Conservation (phyloP, 306 rosid genomes). For the Dryas alaskensis region DNA sequence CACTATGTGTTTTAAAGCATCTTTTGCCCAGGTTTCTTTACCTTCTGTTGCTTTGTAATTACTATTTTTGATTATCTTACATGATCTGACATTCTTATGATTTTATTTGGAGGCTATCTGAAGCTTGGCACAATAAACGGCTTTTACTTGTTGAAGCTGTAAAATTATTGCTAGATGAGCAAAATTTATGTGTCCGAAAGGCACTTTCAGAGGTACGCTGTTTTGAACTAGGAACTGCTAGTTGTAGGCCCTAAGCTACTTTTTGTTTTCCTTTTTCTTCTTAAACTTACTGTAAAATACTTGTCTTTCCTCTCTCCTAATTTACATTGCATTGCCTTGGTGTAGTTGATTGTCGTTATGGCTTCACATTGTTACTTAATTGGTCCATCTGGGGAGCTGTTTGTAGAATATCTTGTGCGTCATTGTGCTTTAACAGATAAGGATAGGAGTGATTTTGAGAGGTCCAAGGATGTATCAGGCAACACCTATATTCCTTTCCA, state of each 20-base stretch:
- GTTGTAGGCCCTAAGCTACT: neutral
- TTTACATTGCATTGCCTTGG: slow-evolving; percentile 22
- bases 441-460: slow-evolving; percentile 43
- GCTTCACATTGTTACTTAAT: slow-evolving; percentile 95
- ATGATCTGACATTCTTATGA: slow-evolving; percentile 27
- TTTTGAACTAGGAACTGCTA: slow-evolving; percentile 14
- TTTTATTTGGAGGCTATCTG: slow-evolving; percentile 64
- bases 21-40: slow-evolving; percentile 80
- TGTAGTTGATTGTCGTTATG: slow-evolving; percentile 92
- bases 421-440: slow-evolving; percentile 73
- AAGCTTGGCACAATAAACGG: slow-evolving; percentile 86
- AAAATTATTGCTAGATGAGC: slow-evolving; percentile 77
- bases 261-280: slow-evolving; percentile 6
- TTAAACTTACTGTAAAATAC: slow-evolving; percentile 4
- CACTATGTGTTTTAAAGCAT: slow-evolving; percentile 83
- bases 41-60: slow-evolving; percentile 16
- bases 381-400: slow-evolving; percentile 90
- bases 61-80: slow-evolving; percentile 26
- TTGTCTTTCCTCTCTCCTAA: slow-evolving; percentile 10
- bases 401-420: slow-evolving; percentile 84
- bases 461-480: slow-evolving; percentile 40
- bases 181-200: slow-evolving; percentile 66
- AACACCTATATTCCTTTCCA: slow-evolving; percentile 39
- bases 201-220: slow-evolving; percentile 77
- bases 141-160: slow-evolving; percentile 75